Evolutionary conservation across 257 asterid species (phyloP).

Genomic region (Gentiana dahurica): DNA sequence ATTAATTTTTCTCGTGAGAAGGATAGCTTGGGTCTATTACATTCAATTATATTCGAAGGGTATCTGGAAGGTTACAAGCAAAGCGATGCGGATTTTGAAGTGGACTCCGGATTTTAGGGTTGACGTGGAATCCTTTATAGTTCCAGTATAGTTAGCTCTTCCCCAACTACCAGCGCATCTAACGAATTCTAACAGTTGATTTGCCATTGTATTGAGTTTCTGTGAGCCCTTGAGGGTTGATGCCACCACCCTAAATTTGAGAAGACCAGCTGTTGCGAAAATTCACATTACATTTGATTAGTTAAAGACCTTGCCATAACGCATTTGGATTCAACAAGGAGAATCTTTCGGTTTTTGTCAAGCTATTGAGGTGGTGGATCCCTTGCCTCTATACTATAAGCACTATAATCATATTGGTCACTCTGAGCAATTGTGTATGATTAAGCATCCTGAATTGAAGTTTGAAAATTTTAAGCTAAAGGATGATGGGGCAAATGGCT

Average conservation of each 20-base stretch:
- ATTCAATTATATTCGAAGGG: neutral
- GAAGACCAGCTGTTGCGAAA: neutral
- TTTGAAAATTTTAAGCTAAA: no score
- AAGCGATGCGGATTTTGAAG: neutral
- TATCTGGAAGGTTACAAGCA: neutral
- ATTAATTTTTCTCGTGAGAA: neutral
- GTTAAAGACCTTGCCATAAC: neutral
- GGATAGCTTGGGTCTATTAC: neutral
- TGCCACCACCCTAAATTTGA: neutral
- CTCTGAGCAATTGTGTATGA: no score
- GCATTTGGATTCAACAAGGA: neutral
- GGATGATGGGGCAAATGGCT: no score
- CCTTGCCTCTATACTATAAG: no score
- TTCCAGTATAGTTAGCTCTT: neutral
- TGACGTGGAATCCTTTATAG: neutral
- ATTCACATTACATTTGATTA: neutral
- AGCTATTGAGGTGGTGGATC: slow-evolving; percentile 1
- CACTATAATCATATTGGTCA: no score
- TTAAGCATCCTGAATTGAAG: no score
- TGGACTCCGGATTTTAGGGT: neutral
- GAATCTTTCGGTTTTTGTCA: neutral
- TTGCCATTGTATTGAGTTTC: neutral
- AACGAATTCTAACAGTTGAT: neutral
- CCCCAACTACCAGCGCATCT: neutral
- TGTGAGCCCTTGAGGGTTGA: neutral